Percentiles rank a stretch among this genome's conserved stretches.
Evolutionary conservation across 768 basidiomycete species (phyloP).

Genomic region (Hypholoma fasciculare): DNA sequence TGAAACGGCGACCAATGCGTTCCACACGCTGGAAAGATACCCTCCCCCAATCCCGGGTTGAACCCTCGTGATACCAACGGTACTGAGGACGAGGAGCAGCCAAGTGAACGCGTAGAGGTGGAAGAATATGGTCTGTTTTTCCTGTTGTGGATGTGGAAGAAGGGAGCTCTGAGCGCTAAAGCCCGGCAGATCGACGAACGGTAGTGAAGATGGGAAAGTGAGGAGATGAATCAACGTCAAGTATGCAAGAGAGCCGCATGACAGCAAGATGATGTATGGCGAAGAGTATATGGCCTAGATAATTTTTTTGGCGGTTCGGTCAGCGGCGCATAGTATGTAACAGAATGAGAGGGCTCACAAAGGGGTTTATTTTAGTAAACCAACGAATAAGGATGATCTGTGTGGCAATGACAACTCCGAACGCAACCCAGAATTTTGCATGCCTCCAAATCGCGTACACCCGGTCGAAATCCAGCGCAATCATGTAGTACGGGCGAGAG

Average conservation of each 20-base stretch:
- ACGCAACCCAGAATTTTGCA: constrained; percentile 63
- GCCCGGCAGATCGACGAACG: constrained; percentile 15
- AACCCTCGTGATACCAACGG: constrained; percentile 39
- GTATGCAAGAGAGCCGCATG: constrained; percentile 51
- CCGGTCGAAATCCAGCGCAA: neutral
- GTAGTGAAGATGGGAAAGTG: constrained; percentile 31
- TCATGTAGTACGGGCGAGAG: neutral
- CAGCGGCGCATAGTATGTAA: neutral
- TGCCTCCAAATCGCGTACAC: constrained; percentile 43
- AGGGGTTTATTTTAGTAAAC: constrained; percentile 58
- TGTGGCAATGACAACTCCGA: constrained; percentile 43
- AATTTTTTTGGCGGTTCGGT: neutral
- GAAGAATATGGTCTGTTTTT: constrained; percentile 51
- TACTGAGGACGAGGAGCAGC: constrained; percentile 53
- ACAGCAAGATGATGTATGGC: constrained; percentile 49
- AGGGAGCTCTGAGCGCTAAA: constrained; percentile 22
- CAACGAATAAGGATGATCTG: constrained; percentile 49
- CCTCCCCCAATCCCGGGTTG: constrained; percentile 43
- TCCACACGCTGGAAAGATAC: constrained; percentile 61
- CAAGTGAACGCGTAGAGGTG: constrained; percentile 61
- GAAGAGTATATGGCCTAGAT: constrained; percentile 61
- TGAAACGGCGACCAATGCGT: constrained; percentile 43
- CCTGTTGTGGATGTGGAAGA: constrained; percentile 34
- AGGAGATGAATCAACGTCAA: constrained; percentile 44
- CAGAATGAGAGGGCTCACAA: constrained; percentile 41